Conservation (phyloP, 2,329 filamentous ascomycete species). For the Tolypocladium ovalisporum region DNA sequence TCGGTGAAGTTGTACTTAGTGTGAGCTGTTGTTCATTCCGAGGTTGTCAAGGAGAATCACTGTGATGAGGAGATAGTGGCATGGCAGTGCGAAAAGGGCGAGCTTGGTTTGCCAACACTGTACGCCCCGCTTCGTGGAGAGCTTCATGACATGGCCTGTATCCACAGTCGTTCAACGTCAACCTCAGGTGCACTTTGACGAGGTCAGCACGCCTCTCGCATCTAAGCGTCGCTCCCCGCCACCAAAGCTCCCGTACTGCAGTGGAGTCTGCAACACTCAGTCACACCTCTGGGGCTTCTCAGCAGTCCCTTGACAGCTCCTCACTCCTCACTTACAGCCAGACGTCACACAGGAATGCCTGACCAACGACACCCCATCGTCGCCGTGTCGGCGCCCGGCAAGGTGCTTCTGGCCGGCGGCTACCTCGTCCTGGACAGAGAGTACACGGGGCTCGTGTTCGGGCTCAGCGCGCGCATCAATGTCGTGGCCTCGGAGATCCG, state of each 20-base stretch:
- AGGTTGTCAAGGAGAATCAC: not conserved
- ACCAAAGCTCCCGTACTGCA: not conserved
- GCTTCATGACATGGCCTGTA: not conserved
- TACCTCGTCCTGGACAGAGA: constrained; percentile 86
- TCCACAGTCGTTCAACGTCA: not conserved
- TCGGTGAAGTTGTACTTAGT: too few relatives aligned
- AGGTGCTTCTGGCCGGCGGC: constrained; percentile 88
- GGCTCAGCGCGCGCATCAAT: constrained; percentile 57
- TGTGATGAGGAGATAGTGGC: not conserved
- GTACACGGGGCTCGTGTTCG: constrained; percentile 68
- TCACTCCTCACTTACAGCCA: not conserved
- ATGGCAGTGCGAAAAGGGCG: not conserved
- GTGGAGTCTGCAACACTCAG: not conserved
- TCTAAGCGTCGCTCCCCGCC: not conserved
- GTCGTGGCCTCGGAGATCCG: constrained; percentile 47
- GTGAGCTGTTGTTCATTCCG: not conserved
- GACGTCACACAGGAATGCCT: not conserved
- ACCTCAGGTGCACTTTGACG: not conserved
- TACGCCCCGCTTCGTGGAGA: not conserved
- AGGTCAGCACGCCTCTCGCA: not conserved
- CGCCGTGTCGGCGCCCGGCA: constrained; percentile 84
- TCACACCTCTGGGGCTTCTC: not conserved
- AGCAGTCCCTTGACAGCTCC: not conserved
- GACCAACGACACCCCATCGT: constrained; percentile 21
- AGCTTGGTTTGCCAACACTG: not conserved